Conservation (phyloP, 148 eudicot genomes). For the Arbutus unedo region DNA sequence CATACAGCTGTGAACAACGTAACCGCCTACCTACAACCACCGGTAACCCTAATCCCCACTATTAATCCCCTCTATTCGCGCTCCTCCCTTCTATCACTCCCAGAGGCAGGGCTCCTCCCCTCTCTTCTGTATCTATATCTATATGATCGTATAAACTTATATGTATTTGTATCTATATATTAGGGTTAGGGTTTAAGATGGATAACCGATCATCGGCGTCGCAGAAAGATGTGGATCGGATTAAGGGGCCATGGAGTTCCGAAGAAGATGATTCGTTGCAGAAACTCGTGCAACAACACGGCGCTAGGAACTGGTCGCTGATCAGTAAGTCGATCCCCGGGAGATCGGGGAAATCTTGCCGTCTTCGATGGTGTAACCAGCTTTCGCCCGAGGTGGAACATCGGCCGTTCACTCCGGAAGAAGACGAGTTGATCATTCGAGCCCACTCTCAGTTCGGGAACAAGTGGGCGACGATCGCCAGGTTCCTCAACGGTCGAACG, state of each 20-base stretch:
- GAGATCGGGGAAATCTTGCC: conserved; percentile 63
- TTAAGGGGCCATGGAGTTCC: conserved; percentile 71
- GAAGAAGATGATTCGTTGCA: conserved; percentile 51
- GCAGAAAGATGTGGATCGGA: conserved; percentile 34
- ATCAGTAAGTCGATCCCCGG: conserved; percentile 53
- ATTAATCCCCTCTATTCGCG: not conserved
- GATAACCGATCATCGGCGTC: not conserved
- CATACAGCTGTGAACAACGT: not conserved
- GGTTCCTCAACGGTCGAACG: conserved; percentile 55
- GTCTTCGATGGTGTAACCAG: conserved; percentile 77
- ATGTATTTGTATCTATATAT: not conserved
- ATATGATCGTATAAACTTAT: not conserved
- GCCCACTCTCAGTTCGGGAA: conserved; percentile 54
- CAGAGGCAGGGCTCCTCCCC: not conserved
- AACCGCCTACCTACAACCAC: conserved; percentile 2
- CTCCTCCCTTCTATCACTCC: not conserved
- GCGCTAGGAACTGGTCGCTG: conserved; percentile 60
- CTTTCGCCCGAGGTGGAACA: conserved; percentile 67
- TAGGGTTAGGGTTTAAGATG: conserved; percentile 27
- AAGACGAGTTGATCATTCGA: conserved; percentile 44
- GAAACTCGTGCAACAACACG: conserved; percentile 42
- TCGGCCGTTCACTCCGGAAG: conserved; percentile 51
- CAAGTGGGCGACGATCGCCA: conserved; percentile 67
- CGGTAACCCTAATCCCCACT: conserved; percentile 26
- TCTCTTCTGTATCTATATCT: not conserved